Percentiles rank a stretch among this genome's conserved stretches.
These are phyloP conservation scores for Colletotrichum acutatum DNA, from an alignment of 2,329 filamentous ascomycete genomes.

Conservation along the genomic window DNA sequence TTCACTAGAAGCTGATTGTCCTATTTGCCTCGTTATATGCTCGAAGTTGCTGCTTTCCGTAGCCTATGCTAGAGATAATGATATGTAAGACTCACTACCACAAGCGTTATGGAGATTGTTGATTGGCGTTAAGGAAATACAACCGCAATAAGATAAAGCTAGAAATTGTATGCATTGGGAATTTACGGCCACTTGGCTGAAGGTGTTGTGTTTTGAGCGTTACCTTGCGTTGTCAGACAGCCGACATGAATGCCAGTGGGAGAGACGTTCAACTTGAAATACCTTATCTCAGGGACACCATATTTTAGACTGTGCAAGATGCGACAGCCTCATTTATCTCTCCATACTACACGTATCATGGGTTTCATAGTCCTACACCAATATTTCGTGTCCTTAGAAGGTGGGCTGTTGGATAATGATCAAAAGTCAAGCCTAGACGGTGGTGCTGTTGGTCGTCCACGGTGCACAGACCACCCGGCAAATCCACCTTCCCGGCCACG, in stretches of 20 bases:
- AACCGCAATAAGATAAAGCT: background rate
- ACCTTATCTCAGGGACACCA: too few species aligned
- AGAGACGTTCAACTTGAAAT: background rate
- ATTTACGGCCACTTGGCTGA: background rate
- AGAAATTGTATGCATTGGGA: background rate
- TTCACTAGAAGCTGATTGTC: background rate
- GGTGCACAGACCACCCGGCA: background rate
- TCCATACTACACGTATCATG: too few species aligned
- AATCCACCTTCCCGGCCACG: slow-evolving; percentile 16
- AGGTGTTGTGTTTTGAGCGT: background rate
- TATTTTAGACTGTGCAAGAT: too few species aligned
- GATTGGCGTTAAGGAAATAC: background rate
- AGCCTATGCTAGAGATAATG: too few species aligned
- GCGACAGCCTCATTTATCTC: too few species aligned
- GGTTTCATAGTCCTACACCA: background rate
- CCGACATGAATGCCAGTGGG: background rate
- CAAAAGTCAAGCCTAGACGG: background rate
- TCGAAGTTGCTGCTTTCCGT: too few species aligned
- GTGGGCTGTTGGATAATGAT: background rate
- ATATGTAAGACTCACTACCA: background rate
- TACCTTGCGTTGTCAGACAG: background rate
- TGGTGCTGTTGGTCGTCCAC: background rate
- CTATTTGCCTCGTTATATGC: too few species aligned
- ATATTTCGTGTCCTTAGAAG: background rate
- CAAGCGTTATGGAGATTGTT: background rate